phyloP scores from a whole-genome alignment of 495 filamentous ascomycete genomes.

The Umbilicaria muhlenbergii region DNA sequence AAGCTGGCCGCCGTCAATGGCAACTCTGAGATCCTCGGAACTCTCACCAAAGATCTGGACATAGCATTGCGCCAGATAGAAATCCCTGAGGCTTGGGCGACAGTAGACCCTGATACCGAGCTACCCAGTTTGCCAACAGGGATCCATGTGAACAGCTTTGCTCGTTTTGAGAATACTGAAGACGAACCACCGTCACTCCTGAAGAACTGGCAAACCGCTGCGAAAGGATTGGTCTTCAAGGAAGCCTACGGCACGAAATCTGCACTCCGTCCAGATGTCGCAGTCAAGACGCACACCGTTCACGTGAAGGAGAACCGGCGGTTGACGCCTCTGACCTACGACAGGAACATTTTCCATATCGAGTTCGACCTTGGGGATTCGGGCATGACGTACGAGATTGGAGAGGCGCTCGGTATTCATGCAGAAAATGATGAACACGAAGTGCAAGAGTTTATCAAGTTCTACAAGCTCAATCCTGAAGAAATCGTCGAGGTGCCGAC shows the following conservation, averaged over 20 bases:
- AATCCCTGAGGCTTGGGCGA: constrained; percentile 64
- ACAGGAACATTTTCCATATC: constrained; percentile 99
- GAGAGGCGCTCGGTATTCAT: constrained; percentile 95
- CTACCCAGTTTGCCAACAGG: constrained; percentile 35
- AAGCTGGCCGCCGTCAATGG: constrained; percentile 42
- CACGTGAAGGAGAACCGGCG: constrained; percentile 90
- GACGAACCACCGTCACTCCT: constrained; percentile 47
- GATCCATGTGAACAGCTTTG: constrained; percentile 66
- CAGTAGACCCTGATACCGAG: constrained; percentile 40
- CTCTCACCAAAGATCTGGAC: constrained; percentile 49
- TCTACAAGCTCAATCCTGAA: constrained; percentile 68
- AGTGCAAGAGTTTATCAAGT: constrained; percentile 72
- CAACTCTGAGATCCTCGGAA: constrained; percentile 38
- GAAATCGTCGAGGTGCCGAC: constrained; percentile 82
- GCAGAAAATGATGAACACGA: constrained; percentile 74
- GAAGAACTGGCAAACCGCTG: constrained; percentile 62
- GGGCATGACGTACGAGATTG: constrained; percentile 88
- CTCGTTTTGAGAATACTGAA: constrained; percentile 63
- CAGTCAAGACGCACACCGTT: constrained; percentile 72
- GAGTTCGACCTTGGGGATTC: constrained; percentile 90
- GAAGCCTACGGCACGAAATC: constrained; percentile 70
- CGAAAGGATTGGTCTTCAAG: constrained; percentile 83
- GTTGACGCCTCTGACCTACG: constrained; percentile 75
- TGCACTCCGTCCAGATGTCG: constrained; percentile 68
- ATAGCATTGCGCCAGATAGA: constrained; percentile 55